A percentile compares a stretch with the other conserved stretches of the same genome.
These are phyloP conservation scores for Lathyrus oleraceus DNA, from an alignment of 306 rosid genomes.

Conservation along the genomic window DNA sequence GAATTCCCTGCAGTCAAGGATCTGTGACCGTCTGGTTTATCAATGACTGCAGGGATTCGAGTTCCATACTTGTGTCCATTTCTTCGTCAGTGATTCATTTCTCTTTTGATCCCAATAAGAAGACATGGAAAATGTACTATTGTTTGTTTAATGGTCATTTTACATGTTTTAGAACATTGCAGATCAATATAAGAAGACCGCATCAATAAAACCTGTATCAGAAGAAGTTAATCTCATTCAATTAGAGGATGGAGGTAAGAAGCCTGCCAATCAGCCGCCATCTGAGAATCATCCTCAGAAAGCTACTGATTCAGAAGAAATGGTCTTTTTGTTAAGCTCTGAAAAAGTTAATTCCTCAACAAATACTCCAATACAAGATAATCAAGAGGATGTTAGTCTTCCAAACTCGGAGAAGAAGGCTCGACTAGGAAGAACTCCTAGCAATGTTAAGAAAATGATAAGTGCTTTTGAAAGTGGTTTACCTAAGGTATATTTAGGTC, in stretches of 20 bases:
- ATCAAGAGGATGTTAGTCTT: conserved; percentile 25
- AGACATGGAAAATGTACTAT: conserved; percentile 32
- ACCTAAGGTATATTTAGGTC: conserved; percentile 57
- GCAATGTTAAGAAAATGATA: conserved; percentile 68
- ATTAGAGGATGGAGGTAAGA: conserved; percentile 36
- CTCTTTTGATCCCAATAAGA: conserved; percentile 22
- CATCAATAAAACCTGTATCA: conserved; percentile 40
- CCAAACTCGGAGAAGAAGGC: conserved; percentile 31
- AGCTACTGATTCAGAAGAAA: conserved; percentile 35
- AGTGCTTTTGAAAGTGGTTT: conserved; percentile 70
- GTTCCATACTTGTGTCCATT: background rate
- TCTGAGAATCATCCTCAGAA: conserved; percentile 31
- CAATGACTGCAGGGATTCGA: too few relatives aligned
- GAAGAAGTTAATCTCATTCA: conserved; percentile 35
- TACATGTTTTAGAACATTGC: conserved; percentile 71
- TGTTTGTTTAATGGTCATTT: conserved; percentile 60
- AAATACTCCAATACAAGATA: conserved; percentile 27
- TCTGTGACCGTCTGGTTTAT: too few relatives aligned
- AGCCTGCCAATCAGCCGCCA: conserved; percentile 40
- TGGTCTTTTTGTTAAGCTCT: conserved; percentile 26
- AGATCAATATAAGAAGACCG: conserved; percentile 51
- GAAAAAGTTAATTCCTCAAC: conserved; percentile 28
- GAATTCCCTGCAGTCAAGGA: too few relatives aligned
- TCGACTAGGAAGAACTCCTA: conserved; percentile 42
- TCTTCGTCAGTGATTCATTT: background rate